Base-by-base conservation (phyloP, 108 stramenopile genomes). In the Skeletonema costatum region DNA sequence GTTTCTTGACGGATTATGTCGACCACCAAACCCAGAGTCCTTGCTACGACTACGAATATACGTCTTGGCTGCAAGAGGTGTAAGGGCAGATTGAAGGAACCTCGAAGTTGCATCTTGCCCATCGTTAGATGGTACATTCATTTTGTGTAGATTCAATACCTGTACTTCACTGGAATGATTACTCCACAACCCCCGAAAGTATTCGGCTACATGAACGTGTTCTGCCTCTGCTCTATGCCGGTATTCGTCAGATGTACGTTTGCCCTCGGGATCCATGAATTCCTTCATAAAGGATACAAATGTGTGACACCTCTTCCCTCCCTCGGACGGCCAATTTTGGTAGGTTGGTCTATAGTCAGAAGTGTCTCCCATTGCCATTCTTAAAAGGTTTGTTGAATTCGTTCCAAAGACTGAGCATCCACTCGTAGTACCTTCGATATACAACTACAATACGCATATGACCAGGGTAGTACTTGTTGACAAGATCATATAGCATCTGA, bases 1-100 rank as follows among this genome's bases (percentile, higher is more conserved):
- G 0, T 51, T 19, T 2, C 50, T 51, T 6, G 50, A 19, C 17
- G 50, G 17, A 19, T 51, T 51, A n/a, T 51, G 50, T n/a, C 50
- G 17, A 51, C 50, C 19, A 51, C 50, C 50, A 51, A 51, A 51
- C 19, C 50, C 50, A 17, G 50, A 51, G 3, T 51, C 50, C 19
- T 51, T 51, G 50, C 50, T 51, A 51, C 50, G 50, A n/a, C n/a
- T n/a, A n/a, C n/a, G n/a, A 50, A 50, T 50, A 50, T 50, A 50
- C 4, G 50, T 50, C n/a, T 50, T n/a, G 5, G 50, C 50, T 19
- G 50, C 50, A 50, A 50, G 17, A 17, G 50, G 50, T 51, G 50
- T 51, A 6, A 51, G 50, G 17, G 17, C 4, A 2, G 48, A 51
- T 51, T 51, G 50, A n/a, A 51, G 50, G 50, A 51, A 51, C 17